These are phyloP conservation scores for Physaria fendleri DNA, from an alignment of 345 rosid species.

Conservation along the genomic window DNA sequence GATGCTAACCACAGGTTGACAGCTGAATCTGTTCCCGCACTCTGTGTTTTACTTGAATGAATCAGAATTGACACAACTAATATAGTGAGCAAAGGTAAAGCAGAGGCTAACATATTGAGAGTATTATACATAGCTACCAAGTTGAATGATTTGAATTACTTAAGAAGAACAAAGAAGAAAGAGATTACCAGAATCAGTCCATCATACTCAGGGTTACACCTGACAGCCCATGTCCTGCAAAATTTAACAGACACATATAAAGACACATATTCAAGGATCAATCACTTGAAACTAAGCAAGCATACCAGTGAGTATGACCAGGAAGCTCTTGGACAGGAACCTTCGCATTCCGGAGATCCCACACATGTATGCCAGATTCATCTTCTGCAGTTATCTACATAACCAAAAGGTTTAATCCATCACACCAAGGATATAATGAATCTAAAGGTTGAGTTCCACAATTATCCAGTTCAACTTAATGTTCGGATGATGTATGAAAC, in stretches of 20 bases:
- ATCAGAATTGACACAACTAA: neutral
- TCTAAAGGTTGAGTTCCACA: neutral
- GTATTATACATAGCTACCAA: neutral
- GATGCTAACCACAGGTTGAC: slow-evolving; percentile 83
- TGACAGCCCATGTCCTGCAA: slow-evolving; percentile 87
- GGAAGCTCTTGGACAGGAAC: slow-evolving; percentile 62
- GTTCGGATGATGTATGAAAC: neutral
- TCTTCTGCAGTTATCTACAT: slow-evolving; percentile 68
- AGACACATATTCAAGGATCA: neutral
- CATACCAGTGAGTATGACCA: slow-evolving; percentile 85
- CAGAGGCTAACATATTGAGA: slow-evolving; percentile 3
- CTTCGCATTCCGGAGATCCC: slow-evolving; percentile 75
- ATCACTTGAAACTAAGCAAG: slow-evolving; percentile 13
- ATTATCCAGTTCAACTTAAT: neutral
- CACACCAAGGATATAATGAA: neutral
- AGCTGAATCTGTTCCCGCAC: slow-evolving; percentile 85
- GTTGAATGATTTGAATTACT: neutral
- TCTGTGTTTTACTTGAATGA: slow-evolving; percentile 41
- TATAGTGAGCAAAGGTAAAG: neutral
- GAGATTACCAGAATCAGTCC: slow-evolving; percentile 66
- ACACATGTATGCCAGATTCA: slow-evolving; percentile 66
- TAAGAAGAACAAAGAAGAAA: slow-evolving; percentile 26
- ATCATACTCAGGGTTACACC: slow-evolving; percentile 74
- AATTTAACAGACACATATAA: slow-evolving; percentile 8
- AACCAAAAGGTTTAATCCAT: neutral